Conservation (phyloP, 1,139 yeast species). For the Blastobotrys persicus region DNA sequence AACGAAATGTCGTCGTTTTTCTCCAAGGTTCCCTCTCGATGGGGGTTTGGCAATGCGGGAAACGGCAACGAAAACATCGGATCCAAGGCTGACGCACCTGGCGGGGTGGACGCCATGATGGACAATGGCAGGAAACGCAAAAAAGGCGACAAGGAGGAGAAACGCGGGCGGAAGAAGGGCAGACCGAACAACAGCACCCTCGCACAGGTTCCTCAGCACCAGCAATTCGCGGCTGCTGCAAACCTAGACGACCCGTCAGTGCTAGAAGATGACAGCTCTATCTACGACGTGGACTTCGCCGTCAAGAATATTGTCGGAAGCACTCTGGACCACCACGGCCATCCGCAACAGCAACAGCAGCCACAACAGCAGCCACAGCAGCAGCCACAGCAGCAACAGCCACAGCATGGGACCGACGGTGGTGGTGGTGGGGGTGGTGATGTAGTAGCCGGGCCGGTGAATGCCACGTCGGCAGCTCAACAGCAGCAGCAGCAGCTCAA, state of each 20-base stretch:
- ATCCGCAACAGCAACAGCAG: background rate
- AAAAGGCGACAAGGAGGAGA: constrained; percentile 5
- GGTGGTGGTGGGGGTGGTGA: no score
- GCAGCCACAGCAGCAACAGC: background rate
- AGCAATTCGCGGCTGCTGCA: background rate
- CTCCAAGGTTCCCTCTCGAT: constrained; percentile 15
- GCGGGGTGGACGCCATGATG: constrained; percentile 34
- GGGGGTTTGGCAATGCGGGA: constrained; percentile 10
- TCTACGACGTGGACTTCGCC: constrained; percentile 61
- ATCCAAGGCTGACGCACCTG: constrained; percentile 29
- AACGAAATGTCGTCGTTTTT: constrained; percentile 9
- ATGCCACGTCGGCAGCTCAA: background rate
- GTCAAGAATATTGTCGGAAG: constrained; percentile 70
- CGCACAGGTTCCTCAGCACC: background rate
- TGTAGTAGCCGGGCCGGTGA: background rate
- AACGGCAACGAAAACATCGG: constrained; percentile 20
- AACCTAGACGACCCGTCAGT: constrained; percentile 9
- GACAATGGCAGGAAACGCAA: constrained; percentile 22
- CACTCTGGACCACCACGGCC: constrained; percentile 35
- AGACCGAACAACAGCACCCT: background rate
- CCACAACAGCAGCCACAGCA: background rate
- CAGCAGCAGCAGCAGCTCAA: constrained; percentile 3
- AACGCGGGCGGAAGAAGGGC: background rate
- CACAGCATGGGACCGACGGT: no score
- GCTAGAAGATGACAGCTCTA: constrained; percentile 13